Base-by-base conservation (phyloP, 495 filamentous ascomycete genomes). In the Penicillium chermesinum region DNA sequence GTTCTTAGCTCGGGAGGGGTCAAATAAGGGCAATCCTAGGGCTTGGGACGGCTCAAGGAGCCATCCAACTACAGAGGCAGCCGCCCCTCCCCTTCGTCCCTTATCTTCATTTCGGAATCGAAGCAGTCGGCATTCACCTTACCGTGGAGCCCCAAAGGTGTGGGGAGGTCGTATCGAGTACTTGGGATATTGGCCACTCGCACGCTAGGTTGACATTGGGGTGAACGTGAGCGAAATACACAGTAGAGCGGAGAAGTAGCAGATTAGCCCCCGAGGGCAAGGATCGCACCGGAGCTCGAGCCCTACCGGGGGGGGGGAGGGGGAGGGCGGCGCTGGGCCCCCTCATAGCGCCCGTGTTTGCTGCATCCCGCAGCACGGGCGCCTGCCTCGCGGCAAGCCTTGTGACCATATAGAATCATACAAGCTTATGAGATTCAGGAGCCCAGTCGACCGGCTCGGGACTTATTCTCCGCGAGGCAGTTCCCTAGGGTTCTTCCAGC, bases 101-200 rank as follows among this genome's bases (percentile, higher is more conserved):
- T n/a, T n/a, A n/a, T n/a, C n/a, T n/a, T n/a, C n/a, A n/a, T n/a
- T n/a, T n/a, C n/a, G n/a, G n/a, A n/a, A n/a, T n/a, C 2, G 17
- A 21, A 9, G 27, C 16, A n/a, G 16, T 8, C 36, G 9, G 16
- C 5, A 19, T 35, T 43, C 25, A 41, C 49, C 45, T 56, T 52
- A 45, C 52, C 54, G 38, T 34, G 32, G 52, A 49, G 38, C 41
- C 25, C 54, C 45, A 52, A 49, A 46, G 41, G 43, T 57, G 46
- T 49, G 54, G 54, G 54, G 54, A 50, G 53, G 43, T 25, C 38
- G 47, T 46, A 41, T 38, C 37, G 17, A 43, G 10, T 37, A 12
- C n/a, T 19, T 34, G 40, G 25, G 40, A 43, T n/a, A 43, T 49
- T 38, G 37, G 52, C 16, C 44, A 49, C 48, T 40, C 44, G 53